Base-by-base conservation (phyloP, 345 rosid species). In the Linum tenue region DNA sequence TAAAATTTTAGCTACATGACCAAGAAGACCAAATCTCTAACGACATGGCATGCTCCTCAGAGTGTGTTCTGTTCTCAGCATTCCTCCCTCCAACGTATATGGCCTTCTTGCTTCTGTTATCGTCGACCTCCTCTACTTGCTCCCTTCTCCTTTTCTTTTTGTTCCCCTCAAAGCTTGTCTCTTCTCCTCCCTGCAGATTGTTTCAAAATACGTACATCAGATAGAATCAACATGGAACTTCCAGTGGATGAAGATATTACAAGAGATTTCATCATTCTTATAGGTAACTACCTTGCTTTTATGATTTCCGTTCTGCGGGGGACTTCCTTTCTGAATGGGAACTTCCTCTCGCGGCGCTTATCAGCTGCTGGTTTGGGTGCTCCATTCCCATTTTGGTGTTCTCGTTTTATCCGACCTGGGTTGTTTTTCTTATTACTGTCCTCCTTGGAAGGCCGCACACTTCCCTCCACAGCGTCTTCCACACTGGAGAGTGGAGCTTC, bases 81-180 rank as follows among this genome's bases (percentile, higher is more conserved):
- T n/a, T n/a, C n/a, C n/a, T n/a, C n/a, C n/a, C n/a, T n/a, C n/a
- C n/a, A n/a, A n/a, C n/a, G n/a, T n/a, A n/a, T n/a, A n/a, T n/a
- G n/a, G n/a, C n/a, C n/a, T n/a, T n/a, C n/a, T n/a, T n/a, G n/a
- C n/a, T n/a, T n/a, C n/a, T n/a, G n/a, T n/a, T n/a, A n/a, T n/a
- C n/a, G n/a, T n/a, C n/a, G n/a, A n/a, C n/a, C n/a, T n/a, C n/a
- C 53, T 48, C 53, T 48, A 48, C 53, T 48, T 48, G 53, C 53
- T 48, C 53, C 12, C 53, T 48, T 48, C 10, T 48, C 14, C 2
- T 48, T 48, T 48, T 48, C 53, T 48, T 48, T 48, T 48, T 48
- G 53, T 15, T 15, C 12, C 53, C 12, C 53, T 48, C 3, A 48
- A 8, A 1, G 7, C 2, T 48, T 48, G 10, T 9, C 53, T 48